Conservation (phyloP, 805 yeast species). For the Kodamaea neixiangensis region DNA sequence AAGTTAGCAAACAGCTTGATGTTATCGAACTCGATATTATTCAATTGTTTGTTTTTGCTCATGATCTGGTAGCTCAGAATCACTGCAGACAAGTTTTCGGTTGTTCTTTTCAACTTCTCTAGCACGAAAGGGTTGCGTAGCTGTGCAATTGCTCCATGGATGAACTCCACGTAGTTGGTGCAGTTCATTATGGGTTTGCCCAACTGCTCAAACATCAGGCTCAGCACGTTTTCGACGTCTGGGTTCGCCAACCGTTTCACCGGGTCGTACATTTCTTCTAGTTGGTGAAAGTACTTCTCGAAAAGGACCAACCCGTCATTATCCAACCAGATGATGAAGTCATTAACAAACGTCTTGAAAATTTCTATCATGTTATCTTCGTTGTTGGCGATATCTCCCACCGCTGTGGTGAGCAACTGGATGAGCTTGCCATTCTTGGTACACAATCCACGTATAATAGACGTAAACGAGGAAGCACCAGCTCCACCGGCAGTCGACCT, state of each 20-base stretch:
- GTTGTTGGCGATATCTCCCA: conserved; percentile 17
- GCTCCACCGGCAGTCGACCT: conserved; percentile 19
- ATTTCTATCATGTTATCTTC: conserved; percentile 24
- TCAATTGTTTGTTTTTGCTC: conserved; percentile 22
- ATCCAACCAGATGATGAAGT: conserved; percentile 42
- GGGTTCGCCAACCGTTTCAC: not conserved
- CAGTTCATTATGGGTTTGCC: conserved; percentile 36
- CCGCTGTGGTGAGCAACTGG: conserved; percentile 17
- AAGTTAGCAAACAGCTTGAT: conserved; percentile 21
- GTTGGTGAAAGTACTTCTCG: conserved; percentile 28
- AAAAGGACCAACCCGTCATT: conserved; percentile 34
- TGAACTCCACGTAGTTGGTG: conserved; percentile 29
- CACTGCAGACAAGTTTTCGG: conserved; percentile 17
- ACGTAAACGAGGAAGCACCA: conserved; percentile 21
- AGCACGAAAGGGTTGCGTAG: conserved; percentile 43
- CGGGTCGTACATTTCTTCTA: conserved; percentile 16
- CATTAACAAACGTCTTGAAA: conserved; percentile 39
- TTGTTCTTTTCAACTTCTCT: conserved; percentile 27
- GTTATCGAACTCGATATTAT: conserved; percentile 37
- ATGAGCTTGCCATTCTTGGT: conserved; percentile 38
- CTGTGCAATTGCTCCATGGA: conserved; percentile 20
- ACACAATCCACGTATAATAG: conserved; percentile 41
- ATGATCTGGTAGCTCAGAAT: conserved; percentile 17
- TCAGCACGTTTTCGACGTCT: conserved; percentile 5
- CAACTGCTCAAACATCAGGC: conserved; percentile 15